Evolutionary conservation across 306 rosid genomes (phyloP).

Genomic region (Ormosia semicastrata): DNA sequence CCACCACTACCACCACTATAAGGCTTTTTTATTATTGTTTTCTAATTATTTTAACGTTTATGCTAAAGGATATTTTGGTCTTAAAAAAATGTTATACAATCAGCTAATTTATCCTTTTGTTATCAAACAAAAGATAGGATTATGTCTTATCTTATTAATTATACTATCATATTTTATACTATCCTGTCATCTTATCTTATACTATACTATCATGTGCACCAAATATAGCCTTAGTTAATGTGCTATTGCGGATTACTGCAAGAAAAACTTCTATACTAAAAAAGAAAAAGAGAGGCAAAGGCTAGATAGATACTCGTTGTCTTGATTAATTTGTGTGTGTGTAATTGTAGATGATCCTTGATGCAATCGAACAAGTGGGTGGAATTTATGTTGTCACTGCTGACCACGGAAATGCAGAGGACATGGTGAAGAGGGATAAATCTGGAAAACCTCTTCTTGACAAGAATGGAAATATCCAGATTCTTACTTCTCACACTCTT

Average conservation of each 20-base stretch:
- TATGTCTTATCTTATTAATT: too few species aligned
- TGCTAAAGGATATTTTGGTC: too few species aligned
- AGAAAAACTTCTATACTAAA: neutral
- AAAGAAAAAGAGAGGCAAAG: neutral
- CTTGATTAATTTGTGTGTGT: neutral
- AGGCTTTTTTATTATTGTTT: too few species aligned
- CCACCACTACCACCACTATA: too few species aligned
- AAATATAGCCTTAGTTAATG: too few species aligned
- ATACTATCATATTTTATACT: too few species aligned
- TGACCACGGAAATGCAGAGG: constrained; percentile 98
- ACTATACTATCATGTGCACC: too few species aligned
- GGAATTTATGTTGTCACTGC: constrained; percentile 98
- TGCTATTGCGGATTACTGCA: neutral
- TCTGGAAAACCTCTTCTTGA: constrained; percentile 74
- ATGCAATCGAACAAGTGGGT: constrained; percentile 88
- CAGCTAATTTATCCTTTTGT: too few species aligned
- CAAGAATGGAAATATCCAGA: constrained; percentile 85
- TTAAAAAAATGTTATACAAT: too few species aligned
- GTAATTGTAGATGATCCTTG: constrained; percentile 78
- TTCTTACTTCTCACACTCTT: constrained; percentile 96
- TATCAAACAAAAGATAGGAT: too few species aligned
- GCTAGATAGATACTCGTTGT: neutral
- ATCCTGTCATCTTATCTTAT: too few species aligned
- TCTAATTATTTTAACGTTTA: too few species aligned
- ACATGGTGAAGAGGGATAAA: constrained; percentile 96